Conservation (phyloP, 129 eudicot species). For the Smallanthus sonchifolius region DNA sequence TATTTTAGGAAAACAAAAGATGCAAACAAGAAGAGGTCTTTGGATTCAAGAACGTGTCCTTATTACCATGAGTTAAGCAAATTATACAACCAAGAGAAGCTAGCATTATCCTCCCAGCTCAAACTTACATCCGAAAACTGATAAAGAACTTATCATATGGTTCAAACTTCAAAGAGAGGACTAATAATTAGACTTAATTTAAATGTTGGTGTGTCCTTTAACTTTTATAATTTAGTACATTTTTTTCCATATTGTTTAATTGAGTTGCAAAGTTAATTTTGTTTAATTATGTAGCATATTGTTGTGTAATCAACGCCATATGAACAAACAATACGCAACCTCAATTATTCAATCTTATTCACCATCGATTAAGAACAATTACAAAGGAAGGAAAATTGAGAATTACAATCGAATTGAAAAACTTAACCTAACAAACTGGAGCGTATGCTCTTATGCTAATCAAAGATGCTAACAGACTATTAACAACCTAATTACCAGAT, state of each 20-base stretch:
- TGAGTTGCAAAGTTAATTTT: too few relatives aligned
- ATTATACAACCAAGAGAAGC: conserved; percentile 57
- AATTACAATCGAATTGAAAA: too few relatives aligned
- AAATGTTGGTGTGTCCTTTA: conserved; percentile 4
- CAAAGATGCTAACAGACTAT: too few relatives aligned
- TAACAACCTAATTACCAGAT: too few relatives aligned
- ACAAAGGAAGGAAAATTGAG: too few relatives aligned
- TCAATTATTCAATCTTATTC: too few relatives aligned
- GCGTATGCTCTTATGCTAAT: too few relatives aligned
- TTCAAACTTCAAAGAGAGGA: background rate
- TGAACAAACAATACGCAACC: too few relatives aligned
- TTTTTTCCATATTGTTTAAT: conserved; percentile 21
- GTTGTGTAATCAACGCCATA: too few relatives aligned
- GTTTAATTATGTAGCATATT: too few relatives aligned
- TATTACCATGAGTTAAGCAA: conserved; percentile 68
- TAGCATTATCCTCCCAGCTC: conserved; percentile 3
- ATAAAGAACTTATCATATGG: background rate
- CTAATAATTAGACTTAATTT: conserved; percentile 16
- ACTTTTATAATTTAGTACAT: conserved; percentile 8
- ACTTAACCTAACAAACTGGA: too few relatives aligned
- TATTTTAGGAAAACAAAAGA: conserved; percentile 78
- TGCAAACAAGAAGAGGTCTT: conserved; percentile 69
- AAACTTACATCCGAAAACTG: conserved; percentile 10
- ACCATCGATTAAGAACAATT: too few relatives aligned
- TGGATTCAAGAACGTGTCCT: conserved; percentile 87